phyloP scores from a whole-genome alignment of 2,329 filamentous ascomycete species.

The Herpotrichia juniperi region DNA sequence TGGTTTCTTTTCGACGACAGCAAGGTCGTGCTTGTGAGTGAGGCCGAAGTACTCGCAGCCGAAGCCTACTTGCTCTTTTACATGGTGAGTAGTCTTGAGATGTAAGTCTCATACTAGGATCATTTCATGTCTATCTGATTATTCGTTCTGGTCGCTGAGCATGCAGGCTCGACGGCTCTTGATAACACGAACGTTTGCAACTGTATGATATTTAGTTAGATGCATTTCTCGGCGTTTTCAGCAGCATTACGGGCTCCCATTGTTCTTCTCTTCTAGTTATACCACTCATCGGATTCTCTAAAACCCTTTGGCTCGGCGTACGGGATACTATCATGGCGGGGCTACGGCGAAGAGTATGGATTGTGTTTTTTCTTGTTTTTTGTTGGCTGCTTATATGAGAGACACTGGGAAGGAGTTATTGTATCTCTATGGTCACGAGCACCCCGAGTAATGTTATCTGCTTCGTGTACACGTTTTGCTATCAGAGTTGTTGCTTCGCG shows the following conservation, averaged over 20 bases:
- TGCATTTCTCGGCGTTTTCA: not conserved
- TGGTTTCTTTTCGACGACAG: slow-evolving; percentile 98
- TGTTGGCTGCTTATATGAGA: too few relatives aligned
- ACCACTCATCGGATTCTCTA: not conserved
- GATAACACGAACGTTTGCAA: not conserved
- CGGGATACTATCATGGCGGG: not conserved
- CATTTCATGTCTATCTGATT: not conserved
- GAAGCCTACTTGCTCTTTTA: slow-evolving; percentile 95
- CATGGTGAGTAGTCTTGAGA: slow-evolving; percentile 40
- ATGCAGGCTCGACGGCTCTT: not conserved
- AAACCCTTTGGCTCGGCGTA: not conserved
- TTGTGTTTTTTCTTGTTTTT: not conserved
- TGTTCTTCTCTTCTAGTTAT: not conserved
- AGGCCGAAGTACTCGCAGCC: slow-evolving; percentile 82
- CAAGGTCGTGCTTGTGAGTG: slow-evolving; percentile 81
- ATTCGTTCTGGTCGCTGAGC: not conserved
- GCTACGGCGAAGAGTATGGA: not conserved
- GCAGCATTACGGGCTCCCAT: not conserved
- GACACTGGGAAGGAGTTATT: not conserved
- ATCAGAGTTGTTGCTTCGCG: too few relatives aligned
- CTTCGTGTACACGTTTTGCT: not conserved
- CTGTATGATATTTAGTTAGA: not conserved
- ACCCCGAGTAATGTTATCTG: not conserved
- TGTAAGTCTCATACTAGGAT: not conserved
- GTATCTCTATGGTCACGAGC: not conserved